phyloP scores from a whole-genome alignment of 257 asterid species.

The Solanum tacnaense region DNA sequence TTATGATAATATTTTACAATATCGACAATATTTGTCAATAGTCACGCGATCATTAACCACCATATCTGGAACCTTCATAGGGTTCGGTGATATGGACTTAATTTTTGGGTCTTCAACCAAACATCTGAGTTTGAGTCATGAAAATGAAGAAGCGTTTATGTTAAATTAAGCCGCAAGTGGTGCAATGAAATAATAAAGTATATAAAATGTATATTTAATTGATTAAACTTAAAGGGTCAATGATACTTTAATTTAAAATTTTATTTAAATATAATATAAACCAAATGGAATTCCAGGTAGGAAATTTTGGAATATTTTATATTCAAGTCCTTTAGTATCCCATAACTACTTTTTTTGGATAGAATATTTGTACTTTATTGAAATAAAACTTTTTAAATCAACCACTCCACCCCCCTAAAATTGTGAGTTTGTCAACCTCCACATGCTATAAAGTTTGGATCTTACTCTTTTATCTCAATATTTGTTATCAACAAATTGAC shows the following conservation, averaged over 20 bases:
- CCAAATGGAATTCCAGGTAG: slow-evolving; percentile 38
- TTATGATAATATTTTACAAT: background rate
- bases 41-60: background rate
- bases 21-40: background rate
- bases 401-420: slow-evolving; percentile 17
- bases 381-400: background rate
- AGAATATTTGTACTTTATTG: background rate
- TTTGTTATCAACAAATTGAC: background rate
- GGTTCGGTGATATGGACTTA: background rate
- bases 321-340: slow-evolving; percentile 1
- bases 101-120: background rate
- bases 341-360: slow-evolving; percentile 13
- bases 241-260: background rate
- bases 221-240: background rate
- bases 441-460: slow-evolving; percentile 26
- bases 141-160: rapidly evolving
- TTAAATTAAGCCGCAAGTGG: background rate
- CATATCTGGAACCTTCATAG: background rate
- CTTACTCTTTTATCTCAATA: background rate
- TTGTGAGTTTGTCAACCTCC: slow-evolving; percentile 32
- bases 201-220: background rate
- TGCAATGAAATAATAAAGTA: background rate
- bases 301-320: slow-evolving; percentile 18
- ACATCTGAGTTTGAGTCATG: rapidly evolving
- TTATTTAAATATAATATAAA: background rate